Percentiles rank a stretch among this genome's conserved stretches.
Evolutionary conservation across 176 grass and related monocot genomes (phyloP).

Genomic region (Stipa capillata): DNA sequence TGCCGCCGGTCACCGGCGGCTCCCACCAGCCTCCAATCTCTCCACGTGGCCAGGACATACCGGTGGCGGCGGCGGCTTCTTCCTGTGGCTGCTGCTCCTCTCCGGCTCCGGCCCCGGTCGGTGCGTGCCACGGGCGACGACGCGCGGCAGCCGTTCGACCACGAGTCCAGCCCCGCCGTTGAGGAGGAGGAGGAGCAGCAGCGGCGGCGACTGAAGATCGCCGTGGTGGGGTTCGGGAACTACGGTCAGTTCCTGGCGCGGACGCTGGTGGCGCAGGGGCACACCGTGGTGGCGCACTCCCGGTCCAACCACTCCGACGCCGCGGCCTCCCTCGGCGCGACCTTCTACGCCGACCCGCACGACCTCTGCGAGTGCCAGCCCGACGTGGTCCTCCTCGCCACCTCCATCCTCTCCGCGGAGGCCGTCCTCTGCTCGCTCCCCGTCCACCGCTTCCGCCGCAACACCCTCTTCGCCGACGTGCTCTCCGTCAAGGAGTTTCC

Average conservation of each 20-base stretch:
- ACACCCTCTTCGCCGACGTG: constrained; percentile 69
- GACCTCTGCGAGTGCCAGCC: too few species aligned
- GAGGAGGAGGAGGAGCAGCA: not conserved
- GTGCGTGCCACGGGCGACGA: constrained; percentile 17
- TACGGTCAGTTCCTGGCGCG: constrained; percentile 56
- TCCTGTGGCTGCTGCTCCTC: not conserved
- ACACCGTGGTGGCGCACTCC: constrained; percentile 61
- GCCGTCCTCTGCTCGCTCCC: constrained; percentile 52
- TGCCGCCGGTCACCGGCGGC: not conserved
- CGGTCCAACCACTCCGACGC: constrained; percentile 59
- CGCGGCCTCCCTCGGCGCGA: too few species aligned
- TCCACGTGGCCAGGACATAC: not conserved
- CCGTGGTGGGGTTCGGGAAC: constrained; percentile 66
- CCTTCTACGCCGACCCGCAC: too few species aligned
- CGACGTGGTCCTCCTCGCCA: too few species aligned
- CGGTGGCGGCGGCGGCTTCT: not conserved
- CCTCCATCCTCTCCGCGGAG: too few species aligned
- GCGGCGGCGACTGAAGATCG: constrained; percentile 67
- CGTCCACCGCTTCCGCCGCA: constrained; percentile 53
- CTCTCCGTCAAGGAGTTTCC: too few species aligned
- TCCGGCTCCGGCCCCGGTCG: constrained; percentile 20
- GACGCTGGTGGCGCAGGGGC: constrained; percentile 44
- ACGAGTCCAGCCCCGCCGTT: not conserved
- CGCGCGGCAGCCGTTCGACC: constrained; percentile 10
- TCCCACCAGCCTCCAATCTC: not conserved